Conservation (phyloP, 2,329 filamentous ascomycete species). For the Thelonectria blattea region DNA sequence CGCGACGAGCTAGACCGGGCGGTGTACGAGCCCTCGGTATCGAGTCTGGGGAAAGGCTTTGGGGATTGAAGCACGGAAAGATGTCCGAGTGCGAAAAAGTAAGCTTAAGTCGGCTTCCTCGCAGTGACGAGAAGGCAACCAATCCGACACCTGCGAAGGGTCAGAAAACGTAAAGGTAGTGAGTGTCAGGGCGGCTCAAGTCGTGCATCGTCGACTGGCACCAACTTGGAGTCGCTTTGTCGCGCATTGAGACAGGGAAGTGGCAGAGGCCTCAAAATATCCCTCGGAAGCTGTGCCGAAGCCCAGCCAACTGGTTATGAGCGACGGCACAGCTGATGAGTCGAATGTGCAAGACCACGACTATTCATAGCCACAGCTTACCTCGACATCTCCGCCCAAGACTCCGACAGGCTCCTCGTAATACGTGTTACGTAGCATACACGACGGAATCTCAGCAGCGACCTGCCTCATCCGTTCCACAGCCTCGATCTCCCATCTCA, state of each 20-base stretch:
- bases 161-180: neutral
- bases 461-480: neutral
- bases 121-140: neutral
- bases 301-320: neutral
- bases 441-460: neutral
- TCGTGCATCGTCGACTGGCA: neutral
- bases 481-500: neutral
- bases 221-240: neutral
- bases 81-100: neutral
- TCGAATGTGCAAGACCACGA: neutral
- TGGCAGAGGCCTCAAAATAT: neutral
- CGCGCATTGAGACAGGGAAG: neutral
- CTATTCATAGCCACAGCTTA: neutral
- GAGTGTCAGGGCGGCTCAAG: neutral
- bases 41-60: neutral
- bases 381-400: neutral
- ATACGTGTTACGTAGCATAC: neutral
- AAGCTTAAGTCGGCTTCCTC: neutral
- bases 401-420: neutral
- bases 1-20: neutral
- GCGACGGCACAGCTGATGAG: neutral
- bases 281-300: neutral
- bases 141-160: neutral
- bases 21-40: neutral
- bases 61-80: neutral